These are phyloP conservation scores for Schoenoplectus tabernaemontani DNA, from an alignment of 202 grass and related monocot species.

Conservation along the genomic window DNA sequence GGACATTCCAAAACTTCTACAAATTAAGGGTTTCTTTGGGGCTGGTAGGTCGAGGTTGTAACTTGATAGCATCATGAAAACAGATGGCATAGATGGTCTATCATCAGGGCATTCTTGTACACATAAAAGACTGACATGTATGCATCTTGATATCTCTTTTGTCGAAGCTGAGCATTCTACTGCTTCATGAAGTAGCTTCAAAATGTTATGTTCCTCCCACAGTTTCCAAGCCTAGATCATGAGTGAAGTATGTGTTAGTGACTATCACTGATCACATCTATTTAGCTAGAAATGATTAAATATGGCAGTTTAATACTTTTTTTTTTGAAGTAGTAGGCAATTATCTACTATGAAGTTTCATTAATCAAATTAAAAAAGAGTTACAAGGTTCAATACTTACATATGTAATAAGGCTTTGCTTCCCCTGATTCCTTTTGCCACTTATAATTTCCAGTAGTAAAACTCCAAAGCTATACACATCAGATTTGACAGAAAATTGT, in stretches of 20 bases:
- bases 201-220: neutral
- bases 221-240: constrained; percentile 8
- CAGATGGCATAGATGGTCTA: too few relatives aligned
- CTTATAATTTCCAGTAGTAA: constrained; percentile 39
- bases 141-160: neutral
- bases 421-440: constrained; percentile 39
- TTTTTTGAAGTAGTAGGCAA: too few relatives aligned
- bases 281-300: neutral
- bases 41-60: too few relatives aligned
- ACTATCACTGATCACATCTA: neutral
- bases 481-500: constrained; percentile 54
- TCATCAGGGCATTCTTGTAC: too few relatives aligned
- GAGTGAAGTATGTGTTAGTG: neutral
- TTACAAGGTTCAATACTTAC: too few relatives aligned
- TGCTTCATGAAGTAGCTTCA: constrained; percentile 4
- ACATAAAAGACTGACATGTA: neutral
- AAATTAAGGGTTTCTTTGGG: too few relatives aligned
- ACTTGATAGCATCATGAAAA: too few relatives aligned
- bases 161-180: neutral
- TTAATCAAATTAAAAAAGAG: too few relatives aligned
- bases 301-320: neutral
- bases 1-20: too few relatives aligned
- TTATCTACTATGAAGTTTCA: too few relatives aligned
- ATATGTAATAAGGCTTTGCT: constrained; percentile 43
- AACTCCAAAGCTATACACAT: constrained; percentile 54